Percentiles rank a stretch among this genome's conserved stretches.
These are phyloP conservation scores for Chrysoporthe puriensis DNA, from an alignment of 2,329 filamentous ascomycete genomes.

Conservation along the genomic window DNA sequence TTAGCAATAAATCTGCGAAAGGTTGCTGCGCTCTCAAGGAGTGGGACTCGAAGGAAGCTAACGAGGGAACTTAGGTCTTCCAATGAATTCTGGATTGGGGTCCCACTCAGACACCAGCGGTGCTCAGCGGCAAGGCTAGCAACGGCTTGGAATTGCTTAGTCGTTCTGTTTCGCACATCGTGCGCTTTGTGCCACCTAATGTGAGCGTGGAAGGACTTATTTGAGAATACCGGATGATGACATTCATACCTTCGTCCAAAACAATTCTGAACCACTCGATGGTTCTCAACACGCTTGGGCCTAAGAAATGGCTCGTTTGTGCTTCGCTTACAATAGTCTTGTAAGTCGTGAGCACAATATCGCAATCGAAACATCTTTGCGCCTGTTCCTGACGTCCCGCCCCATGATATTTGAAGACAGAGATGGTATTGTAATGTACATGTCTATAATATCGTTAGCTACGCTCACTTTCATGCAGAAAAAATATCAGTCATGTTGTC, in stretches of 20 bases:
- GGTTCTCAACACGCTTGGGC: not conserved
- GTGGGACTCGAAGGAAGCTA: slow-evolving; percentile 30
- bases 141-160: slow-evolving; percentile 33
- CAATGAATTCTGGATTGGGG: slow-evolving; percentile 33
- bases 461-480: not conserved
- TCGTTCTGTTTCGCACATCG: slow-evolving; percentile 31
- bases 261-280: slow-evolving; percentile 18
- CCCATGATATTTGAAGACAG: slow-evolving; percentile 7
- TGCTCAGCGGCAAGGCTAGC: slow-evolving; percentile 28
- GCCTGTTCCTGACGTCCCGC: not conserved
- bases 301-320: not conserved
- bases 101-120: slow-evolving; percentile 34
- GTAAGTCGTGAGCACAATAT: slow-evolving; percentile 15
- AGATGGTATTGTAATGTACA: not conserved
- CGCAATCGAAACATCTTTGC: not conserved
- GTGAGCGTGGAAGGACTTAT: not conserved
- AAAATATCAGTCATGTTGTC: no score
- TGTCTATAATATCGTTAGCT: not conserved
- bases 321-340: not conserved
- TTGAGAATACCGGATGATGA: not conserved
- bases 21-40: slow-evolving; percentile 23
- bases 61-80: slow-evolving; percentile 31
- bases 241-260: slow-evolving; percentile 31
- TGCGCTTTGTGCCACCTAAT: slow-evolving; percentile 20
- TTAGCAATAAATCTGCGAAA: slow-evolving; percentile 25